Conservation (phyloP, 2,329 filamentous ascomycete genomes). For the Pseudocercospora crystallina region DNA sequence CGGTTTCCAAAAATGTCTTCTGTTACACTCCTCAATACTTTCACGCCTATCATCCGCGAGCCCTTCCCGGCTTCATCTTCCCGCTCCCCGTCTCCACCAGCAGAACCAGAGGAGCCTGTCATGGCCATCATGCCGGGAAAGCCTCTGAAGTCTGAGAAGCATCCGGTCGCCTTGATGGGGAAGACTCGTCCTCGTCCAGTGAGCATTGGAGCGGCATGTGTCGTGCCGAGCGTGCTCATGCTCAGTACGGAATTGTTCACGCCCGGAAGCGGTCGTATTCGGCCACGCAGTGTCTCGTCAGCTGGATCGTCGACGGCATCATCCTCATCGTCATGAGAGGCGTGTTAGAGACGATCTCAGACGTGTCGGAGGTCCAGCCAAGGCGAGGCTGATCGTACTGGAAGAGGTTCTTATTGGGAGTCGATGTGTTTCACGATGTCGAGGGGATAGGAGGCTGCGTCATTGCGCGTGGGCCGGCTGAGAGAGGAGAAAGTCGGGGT, state of each 20-base stretch:
- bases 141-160: conserved; percentile 17
- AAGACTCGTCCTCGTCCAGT: conserved; percentile 5
- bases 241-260: conserved; percentile 13
- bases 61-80: background rate
- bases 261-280: background rate
- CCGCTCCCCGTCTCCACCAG: background rate
- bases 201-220: conserved; percentile 9
- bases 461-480: too few relatives aligned
- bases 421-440: too few relatives aligned
- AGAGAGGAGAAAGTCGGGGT: too few relatives aligned
- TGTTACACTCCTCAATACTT: background rate
- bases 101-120: background rate
- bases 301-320: too few relatives aligned
- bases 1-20: background rate
- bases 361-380: too few relatives aligned
- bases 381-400: too few relatives aligned
- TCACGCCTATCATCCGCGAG: background rate
- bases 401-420: too few relatives aligned
- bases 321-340: too few relatives aligned
- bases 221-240: conserved; percentile 13
- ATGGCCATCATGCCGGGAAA: background rate
- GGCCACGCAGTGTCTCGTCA: background rate
- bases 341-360: too few relatives aligned
- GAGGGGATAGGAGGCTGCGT: too few relatives aligned
- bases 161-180: conserved; percentile 13